phyloP scores from a whole-genome alignment of 169 alveolate genomes.

The Cryptosporidium baileyi region DNA sequence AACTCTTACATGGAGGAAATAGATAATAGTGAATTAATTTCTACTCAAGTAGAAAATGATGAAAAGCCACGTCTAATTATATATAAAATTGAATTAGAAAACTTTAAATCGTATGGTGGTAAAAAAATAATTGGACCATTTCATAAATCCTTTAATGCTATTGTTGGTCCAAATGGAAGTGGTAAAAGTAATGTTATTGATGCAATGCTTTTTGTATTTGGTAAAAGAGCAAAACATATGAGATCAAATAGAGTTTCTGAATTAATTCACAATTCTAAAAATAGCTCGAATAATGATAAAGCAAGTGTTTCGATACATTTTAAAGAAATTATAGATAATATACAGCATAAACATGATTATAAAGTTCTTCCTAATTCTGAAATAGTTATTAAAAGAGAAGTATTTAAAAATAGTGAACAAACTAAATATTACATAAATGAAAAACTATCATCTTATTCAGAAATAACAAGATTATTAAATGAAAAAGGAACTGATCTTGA shows the following conservation, averaged over 20 bases:
- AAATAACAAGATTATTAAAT: conserved; percentile 87
- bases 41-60: neutral
- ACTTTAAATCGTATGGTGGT: conserved; percentile 95
- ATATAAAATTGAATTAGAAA: conserved; percentile 87
- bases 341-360: conserved; percentile 65
- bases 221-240: conserved; percentile 94
- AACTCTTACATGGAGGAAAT: conserved; percentile 19
- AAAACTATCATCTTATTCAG: conserved; percentile 86
- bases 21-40: neutral
- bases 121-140: conserved; percentile 91
- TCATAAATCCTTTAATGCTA: conserved; percentile 90
- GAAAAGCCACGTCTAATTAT: conserved; percentile 83
- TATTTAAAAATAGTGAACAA: conserved; percentile 23
- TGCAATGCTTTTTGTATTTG: conserved; percentile 98
- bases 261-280: conserved; percentile 92
- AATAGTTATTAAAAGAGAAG: conserved; percentile 70
- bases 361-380: conserved; percentile 56
- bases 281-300: conserved; percentile 78
- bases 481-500: conserved; percentile 93
- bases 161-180: conserved; percentile 98
- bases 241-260: conserved; percentile 93
- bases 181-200: conserved; percentile 99
- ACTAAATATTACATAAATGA: conserved; percentile 85
- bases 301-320: conserved; percentile 92
- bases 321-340: conserved; percentile 83